These are phyloP conservation scores for Alternaria novae-zelandiae DNA, from an alignment of 2,329 filamentous ascomycete species.

Conservation along the genomic window DNA sequence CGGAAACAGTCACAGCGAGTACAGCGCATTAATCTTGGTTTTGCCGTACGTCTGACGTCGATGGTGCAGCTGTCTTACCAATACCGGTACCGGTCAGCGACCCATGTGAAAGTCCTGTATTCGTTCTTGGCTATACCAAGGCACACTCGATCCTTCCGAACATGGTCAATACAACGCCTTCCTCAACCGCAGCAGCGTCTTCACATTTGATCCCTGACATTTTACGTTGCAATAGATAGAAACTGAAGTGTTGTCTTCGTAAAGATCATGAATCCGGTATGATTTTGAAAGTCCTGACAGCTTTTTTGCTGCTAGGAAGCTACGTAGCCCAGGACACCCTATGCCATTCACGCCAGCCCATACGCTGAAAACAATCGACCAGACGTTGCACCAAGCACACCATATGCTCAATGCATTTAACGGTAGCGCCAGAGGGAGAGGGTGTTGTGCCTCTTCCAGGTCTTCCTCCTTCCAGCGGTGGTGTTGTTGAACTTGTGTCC, in stretches of 20 bases:
- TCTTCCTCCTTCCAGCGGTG: conserved; percentile 95
- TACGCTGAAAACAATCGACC: conserved; percentile 40
- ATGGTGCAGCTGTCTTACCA: conserved; percentile 11
- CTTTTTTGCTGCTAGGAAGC: conserved; percentile 30
- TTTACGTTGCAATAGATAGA: not conserved
- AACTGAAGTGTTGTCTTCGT: conserved; percentile 13
- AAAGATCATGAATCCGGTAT: conserved; percentile 42
- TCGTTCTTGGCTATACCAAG: conserved; percentile 2
- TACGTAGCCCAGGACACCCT: conserved; percentile 42
- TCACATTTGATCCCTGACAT: not conserved
- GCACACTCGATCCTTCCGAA: not conserved
- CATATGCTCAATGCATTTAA: conserved; percentile 58
- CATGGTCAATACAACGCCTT: not conserved
- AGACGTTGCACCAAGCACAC: conserved; percentile 38
- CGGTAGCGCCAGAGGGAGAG: conserved; percentile 98
- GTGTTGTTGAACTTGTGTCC: conserved; percentile 99
- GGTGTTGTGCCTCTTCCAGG: conserved; percentile 99
- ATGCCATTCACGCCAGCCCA: conserved; percentile 46
- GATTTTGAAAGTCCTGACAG: conserved; percentile 35
- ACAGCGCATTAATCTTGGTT: not conserved
- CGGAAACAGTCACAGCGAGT: not conserved
- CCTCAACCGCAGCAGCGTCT: not conserved
- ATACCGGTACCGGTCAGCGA: conserved; percentile 15
- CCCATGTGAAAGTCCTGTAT: conserved; percentile 9
- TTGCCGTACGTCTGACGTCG: conserved; percentile 16